These are phyloP conservation scores for Penicillium sp. DNA, from an alignment of 2,329 filamentous ascomycete genomes.

Conservation along the genomic window DNA sequence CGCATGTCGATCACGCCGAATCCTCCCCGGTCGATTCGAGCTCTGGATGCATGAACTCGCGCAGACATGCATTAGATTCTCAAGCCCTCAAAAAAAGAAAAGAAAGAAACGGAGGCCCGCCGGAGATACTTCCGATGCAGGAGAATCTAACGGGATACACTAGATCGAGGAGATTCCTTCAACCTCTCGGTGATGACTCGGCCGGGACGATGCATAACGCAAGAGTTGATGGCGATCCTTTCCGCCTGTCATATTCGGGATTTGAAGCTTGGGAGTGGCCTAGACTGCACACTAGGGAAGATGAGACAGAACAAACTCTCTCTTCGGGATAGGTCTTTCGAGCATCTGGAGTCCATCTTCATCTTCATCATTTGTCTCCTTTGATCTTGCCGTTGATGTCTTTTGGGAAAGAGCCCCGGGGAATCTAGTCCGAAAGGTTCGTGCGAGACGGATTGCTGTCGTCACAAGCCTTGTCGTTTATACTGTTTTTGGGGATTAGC, in stretches of 20 bases:
- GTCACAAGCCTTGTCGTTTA: constrained; percentile 4
- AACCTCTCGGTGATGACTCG: neutral
- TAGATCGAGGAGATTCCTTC: neutral
- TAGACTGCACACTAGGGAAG: neutral
- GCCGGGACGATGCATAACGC: neutral
- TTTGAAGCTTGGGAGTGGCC: neutral
- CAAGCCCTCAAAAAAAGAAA: neutral
- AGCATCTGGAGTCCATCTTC: neutral
- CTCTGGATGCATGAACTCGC: constrained; percentile 4
- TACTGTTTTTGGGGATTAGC: neutral
- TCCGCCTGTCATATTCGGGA: constrained; percentile 8
- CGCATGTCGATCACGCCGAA: neutral
- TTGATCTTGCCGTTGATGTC: neutral
- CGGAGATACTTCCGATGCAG: constrained; percentile 8
- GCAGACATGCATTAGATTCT: constrained; percentile 1
- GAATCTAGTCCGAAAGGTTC: constrained; percentile 1
- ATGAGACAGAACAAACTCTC: constrained; percentile 2
- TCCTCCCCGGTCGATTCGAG: neutral
- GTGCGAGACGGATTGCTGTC: constrained; percentile 12
- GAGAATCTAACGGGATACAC: neutral
- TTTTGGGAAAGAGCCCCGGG: neutral
- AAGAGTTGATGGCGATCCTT: neutral
- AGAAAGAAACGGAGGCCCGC: neutral
- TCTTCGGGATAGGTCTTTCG: neutral
- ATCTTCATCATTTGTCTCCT: neutral